Conservation (phyloP, 495 filamentous ascomycete genomes). For the Penicillium psychrofluorescens region DNA sequence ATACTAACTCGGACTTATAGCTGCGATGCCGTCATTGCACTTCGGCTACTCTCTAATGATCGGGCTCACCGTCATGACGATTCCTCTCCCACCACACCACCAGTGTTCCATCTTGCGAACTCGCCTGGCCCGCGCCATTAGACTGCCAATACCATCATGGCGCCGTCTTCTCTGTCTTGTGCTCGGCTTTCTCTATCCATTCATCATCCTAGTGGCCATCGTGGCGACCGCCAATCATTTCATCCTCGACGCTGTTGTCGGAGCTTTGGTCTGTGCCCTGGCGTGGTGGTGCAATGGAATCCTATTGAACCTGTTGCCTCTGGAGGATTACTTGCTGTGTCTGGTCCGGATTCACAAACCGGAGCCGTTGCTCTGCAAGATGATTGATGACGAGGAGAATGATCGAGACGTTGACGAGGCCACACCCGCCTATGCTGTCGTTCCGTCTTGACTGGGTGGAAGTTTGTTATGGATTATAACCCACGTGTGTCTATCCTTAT, state of each 20-base stretch:
- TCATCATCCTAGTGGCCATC: conserved; percentile 58
- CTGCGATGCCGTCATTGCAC: conserved; percentile 75
- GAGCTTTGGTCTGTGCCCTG: conserved; percentile 49
- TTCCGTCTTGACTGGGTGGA: no score
- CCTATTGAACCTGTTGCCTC: conserved; percentile 50
- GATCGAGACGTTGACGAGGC: not conserved
- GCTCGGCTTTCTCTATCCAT: conserved; percentile 57
- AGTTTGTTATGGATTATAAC: no score
- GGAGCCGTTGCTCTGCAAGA: conserved; percentile 16
- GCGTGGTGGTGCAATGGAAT: conserved; percentile 52
- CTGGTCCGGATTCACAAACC: conserved; percentile 57
- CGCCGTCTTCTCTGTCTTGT: conserved; percentile 36
- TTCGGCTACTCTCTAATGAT: conserved; percentile 76
- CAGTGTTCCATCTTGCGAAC: conserved; percentile 14
- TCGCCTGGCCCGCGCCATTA: conserved; percentile 13
- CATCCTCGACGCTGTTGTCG: conserved; percentile 63
- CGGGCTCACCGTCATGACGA: conserved; percentile 56
- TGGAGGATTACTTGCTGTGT: conserved; percentile 64
- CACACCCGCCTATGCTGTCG: not conserved
- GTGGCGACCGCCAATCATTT: conserved; percentile 71
- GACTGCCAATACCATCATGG: conserved; percentile 32
- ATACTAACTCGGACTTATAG: conserved; percentile 21
- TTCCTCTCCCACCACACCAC: conserved; percentile 37
- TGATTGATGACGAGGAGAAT: conserved; percentile 8
- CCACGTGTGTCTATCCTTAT: no score